phyloP scores from a whole-genome alignment of 192 early-diverging fungal genomes.

The Chytriomyces sp. region DNA sequence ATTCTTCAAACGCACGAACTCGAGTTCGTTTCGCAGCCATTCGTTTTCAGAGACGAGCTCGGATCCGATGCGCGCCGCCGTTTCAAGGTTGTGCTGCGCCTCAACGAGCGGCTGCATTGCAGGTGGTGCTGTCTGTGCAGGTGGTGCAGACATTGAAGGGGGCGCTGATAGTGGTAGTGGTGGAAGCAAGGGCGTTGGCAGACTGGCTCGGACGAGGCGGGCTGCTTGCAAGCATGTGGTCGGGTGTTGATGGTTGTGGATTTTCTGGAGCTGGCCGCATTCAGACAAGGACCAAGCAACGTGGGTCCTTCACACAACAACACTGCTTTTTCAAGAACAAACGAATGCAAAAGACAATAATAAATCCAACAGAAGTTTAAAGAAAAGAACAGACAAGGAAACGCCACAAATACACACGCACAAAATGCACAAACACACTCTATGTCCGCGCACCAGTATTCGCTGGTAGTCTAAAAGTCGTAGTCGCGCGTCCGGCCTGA shows the following conservation, averaged over 20 bases:
- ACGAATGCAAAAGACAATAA: neutral
- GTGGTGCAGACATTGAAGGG: too few species aligned
- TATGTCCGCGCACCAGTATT: too few species aligned
- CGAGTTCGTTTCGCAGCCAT: too few species aligned
- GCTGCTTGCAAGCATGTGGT: neutral
- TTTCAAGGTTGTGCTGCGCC: neutral
- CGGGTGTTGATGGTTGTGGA: neutral
- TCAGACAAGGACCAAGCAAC: neutral
- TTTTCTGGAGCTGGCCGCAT: neutral
- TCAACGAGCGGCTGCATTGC: neutral
- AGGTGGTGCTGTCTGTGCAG: too few species aligned
- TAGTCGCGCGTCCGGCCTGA: constrained; percentile 27
- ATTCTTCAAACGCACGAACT: too few species aligned
- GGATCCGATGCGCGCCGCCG: neutral
- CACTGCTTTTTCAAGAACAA: neutral
- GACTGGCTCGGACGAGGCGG: neutral
- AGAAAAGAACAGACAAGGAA: neutral
- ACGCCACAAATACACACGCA: neutral
- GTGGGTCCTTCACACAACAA: neutral
- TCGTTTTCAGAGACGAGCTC: neutral
- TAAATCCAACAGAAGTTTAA: neutral
- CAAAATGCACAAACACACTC: neutral
- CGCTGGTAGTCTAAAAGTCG: constrained; percentile 21
- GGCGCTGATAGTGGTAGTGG: too few species aligned
- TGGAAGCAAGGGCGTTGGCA: neutral